These are phyloP conservation scores for Penicillium sp. DNA, from an alignment of 2,329 filamentous ascomycete species.

Conservation along the genomic window DNA sequence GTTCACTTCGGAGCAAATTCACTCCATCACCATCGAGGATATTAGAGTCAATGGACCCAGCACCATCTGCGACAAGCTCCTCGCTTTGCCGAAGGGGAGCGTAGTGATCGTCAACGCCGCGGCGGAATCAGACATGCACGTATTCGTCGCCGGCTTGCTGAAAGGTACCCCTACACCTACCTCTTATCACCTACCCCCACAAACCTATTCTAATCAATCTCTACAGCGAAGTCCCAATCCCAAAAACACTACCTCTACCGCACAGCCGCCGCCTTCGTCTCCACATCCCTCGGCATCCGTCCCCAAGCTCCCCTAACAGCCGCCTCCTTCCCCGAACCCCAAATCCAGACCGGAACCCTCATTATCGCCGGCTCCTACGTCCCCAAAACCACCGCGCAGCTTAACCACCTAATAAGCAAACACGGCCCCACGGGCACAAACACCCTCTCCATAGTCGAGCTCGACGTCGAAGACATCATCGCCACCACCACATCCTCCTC, in stretches of 20 bases:
- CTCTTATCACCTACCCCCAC: too few species aligned
- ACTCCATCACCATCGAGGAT: conserved; percentile 41
- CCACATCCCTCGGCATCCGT: conserved; percentile 45
- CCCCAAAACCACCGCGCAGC: conserved; percentile 51
- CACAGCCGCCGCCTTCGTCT: conserved; percentile 43
- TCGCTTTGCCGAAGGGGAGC: conserved; percentile 29
- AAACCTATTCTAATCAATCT: conserved; percentile 12
- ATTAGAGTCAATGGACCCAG: conserved; percentile 42
- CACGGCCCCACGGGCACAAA: too few species aligned
- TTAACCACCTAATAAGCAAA: too few species aligned
- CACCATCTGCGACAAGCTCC: conserved; percentile 37
- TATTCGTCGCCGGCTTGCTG: conserved; percentile 46
- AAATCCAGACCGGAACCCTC: too few species aligned
- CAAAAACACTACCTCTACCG: conserved; percentile 40
- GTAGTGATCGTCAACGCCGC: conserved; percentile 49
- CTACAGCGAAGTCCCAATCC: too few species aligned
- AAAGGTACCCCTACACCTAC: too few species aligned
- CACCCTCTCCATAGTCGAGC: too few species aligned
- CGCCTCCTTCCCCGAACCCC: too few species aligned
- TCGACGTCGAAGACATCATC: too few species aligned
- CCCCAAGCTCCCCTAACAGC: too few species aligned
- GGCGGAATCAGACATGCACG: conserved; percentile 48
- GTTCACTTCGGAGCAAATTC: conserved; percentile 34
- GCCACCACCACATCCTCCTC: too few species aligned
- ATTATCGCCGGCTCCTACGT: conserved; percentile 52